A percentile compares a stretch with the other conserved stretches of the same genome.
phyloP scores from a whole-genome alignment of 441 rosid species.

The Mallotus japonicus region DNA sequence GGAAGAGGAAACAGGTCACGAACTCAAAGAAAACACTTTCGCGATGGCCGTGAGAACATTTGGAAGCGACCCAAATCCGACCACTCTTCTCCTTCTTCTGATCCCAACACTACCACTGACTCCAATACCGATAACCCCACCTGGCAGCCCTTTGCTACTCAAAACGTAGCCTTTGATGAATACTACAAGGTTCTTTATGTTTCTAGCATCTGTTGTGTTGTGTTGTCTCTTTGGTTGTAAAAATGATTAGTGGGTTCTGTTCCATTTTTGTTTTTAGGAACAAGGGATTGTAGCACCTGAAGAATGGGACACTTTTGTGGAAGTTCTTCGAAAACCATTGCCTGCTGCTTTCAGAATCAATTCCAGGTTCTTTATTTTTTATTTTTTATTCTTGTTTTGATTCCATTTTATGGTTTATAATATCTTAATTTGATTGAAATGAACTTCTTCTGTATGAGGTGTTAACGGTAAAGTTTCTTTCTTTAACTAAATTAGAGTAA shows the following conservation, averaged over 20 bases:
- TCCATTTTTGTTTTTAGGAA: constrained; percentile 40
- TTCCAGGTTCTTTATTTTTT: constrained; percentile 50
- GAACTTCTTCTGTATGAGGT: not conserved
- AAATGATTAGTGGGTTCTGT: not conserved
- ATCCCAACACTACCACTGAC: constrained; percentile 30
- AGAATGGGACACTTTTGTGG: constrained; percentile 81
- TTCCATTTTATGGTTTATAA: no score
- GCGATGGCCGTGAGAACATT: constrained; percentile 67
- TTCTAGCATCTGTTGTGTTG: not conserved
- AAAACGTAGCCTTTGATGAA: constrained; percentile 73
- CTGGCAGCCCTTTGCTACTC: constrained; percentile 81
- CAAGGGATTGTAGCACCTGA: constrained; percentile 72
- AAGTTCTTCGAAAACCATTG: constrained; percentile 72
- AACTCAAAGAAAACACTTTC: constrained; percentile 59
- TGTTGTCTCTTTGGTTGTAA: not conserved
- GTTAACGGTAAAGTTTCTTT: no score
- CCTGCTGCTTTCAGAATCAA: constrained; percentile 95
- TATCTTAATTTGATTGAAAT: not conserved
- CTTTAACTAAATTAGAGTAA: not conserved
- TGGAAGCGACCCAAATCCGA: constrained; percentile 72
- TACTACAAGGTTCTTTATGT: constrained; percentile 63
- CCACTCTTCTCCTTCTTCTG: not conserved
- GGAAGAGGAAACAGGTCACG: constrained; percentile 63
- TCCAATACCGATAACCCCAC: constrained; percentile 20
- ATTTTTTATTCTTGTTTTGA: not conserved